Evolutionary conservation across 1,139 yeast species (phyloP).

Genomic region (Suhomyces maxii): DNA sequence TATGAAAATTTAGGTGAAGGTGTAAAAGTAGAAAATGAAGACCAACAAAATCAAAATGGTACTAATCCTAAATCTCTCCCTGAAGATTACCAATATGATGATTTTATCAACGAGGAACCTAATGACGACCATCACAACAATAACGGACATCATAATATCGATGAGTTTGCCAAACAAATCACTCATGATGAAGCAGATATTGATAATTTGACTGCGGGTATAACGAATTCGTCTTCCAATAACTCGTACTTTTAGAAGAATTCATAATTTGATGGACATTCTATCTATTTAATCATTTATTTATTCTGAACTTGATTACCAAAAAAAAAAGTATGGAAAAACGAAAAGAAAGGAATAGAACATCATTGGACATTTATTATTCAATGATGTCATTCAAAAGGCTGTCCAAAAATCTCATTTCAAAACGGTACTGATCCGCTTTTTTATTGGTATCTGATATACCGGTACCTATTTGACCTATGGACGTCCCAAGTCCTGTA

Average conservation of each 20-base stretch:
- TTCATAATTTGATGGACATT: neutral
- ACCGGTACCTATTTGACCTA: too few relatives aligned
- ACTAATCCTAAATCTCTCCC: slow-evolving; percentile 2
- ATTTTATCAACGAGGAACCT: slow-evolving; percentile 25
- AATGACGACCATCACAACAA: slow-evolving; percentile 9
- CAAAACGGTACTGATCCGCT: too few relatives aligned
- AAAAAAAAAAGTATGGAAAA: neutral
- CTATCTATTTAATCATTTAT: too few relatives aligned
- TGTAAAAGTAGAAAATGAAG: slow-evolving; percentile 1
- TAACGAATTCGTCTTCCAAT: slow-evolving; percentile 22
- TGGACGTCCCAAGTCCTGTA: neutral
- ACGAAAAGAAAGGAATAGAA: neutral
- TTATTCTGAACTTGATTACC: neutral
- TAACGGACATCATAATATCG: slow-evolving; percentile 18
- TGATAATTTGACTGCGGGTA: slow-evolving; percentile 35
- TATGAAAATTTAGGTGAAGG: slow-evolving; percentile 9
- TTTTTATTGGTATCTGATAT: too few relatives aligned
- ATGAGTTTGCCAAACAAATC: slow-evolving; percentile 28
- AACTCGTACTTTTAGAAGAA: slow-evolving; percentile 17
- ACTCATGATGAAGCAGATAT: slow-evolving; percentile 33
- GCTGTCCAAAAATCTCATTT: too few relatives aligned
- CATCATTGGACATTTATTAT: too few relatives aligned
- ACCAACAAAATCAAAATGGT: slow-evolving; percentile 6
- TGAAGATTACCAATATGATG: slow-evolving; percentile 32
- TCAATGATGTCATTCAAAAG: too few relatives aligned